phyloP scores from a whole-genome alignment of 352 stramenopile species.

The Phytophthora lateralis region DNA sequence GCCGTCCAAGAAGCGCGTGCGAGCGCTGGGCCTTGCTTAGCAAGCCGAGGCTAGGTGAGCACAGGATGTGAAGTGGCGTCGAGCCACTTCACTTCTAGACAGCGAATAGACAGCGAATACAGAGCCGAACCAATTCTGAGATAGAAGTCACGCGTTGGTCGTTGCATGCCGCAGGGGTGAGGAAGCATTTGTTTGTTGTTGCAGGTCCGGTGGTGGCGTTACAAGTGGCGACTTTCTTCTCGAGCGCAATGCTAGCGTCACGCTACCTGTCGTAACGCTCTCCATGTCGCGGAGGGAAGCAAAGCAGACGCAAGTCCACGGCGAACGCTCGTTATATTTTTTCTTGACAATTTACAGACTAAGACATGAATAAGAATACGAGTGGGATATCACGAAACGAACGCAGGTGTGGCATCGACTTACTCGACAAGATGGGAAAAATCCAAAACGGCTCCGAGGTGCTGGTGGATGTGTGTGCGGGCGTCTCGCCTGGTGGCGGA shows the following conservation, averaged over 20 bases:
- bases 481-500: conserved; percentile 30
- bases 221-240: conserved; percentile 7
- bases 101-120: conserved; percentile 32
- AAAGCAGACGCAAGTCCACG: conserved; percentile 19
- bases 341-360: conserved; percentile 37
- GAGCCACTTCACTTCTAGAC: conserved; percentile 12
- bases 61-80: not conserved
- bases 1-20: conserved; percentile 13
- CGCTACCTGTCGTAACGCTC: conserved; percentile 19
- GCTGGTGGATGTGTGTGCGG: conserved; percentile 17
- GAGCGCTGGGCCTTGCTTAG: conserved; percentile 1
- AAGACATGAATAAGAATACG: conserved; percentile 23
- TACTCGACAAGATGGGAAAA: conserved; percentile 17
- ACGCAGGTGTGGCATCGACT: conserved; percentile 18
- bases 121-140: conserved; percentile 26
- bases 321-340: conserved; percentile 24
- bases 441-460: conserved; percentile 35
- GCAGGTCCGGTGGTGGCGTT: conserved; percentile 10
- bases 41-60: not conserved
- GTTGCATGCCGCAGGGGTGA: not conserved
- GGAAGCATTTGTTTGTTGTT: conserved; percentile 9
- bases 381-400: conserved; percentile 13
- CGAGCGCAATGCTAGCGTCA: conserved; percentile 1
- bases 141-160: not conserved
- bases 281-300: conserved; percentile 20